Evolutionary conservation across 352 stramenopile species (phyloP).

Genomic region (Phytopythium vexans): DNA sequence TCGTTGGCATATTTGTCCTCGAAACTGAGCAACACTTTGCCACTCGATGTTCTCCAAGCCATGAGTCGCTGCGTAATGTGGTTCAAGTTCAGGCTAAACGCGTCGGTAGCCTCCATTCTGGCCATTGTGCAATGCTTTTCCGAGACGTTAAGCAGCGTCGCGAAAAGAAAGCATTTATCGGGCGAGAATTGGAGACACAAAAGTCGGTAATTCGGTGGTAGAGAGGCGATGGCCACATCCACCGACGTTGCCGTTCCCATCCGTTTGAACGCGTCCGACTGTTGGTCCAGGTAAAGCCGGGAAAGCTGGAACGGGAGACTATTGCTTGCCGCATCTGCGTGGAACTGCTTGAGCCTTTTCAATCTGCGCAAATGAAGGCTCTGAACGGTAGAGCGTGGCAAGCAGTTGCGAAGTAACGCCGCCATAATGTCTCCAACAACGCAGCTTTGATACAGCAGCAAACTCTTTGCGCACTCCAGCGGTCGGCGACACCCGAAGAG

Average conservation of each 20-base stretch:
- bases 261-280: constrained; percentile 62
- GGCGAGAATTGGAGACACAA: constrained; percentile 68
- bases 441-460: constrained; percentile 66
- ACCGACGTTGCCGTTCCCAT: constrained; percentile 40
- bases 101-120: constrained; percentile 59
- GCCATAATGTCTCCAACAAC: constrained; percentile 32
- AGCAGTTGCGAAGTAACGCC: constrained; percentile 31
- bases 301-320: constrained; percentile 70
- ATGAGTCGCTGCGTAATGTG: constrained; percentile 27
- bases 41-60: constrained; percentile 31
- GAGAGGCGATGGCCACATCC: constrained; percentile 32
- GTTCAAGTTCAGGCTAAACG: constrained; percentile 18
- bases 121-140: constrained; percentile 44
- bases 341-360: constrained; percentile 20
- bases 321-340: constrained; percentile 39
- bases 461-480: constrained; percentile 41
- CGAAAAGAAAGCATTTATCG: constrained; percentile 66
- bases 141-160: constrained; percentile 25
- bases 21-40: constrained; percentile 33
- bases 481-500: constrained; percentile 41
- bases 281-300: constrained; percentile 55
- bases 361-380: constrained; percentile 51
- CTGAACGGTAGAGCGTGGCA: constrained; percentile 32
- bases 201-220: constrained; percentile 38
- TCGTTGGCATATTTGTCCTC: constrained; percentile 35